phyloP scores from a whole-genome alignment of 257 asterid species.

The Forsythia viridissima region DNA sequence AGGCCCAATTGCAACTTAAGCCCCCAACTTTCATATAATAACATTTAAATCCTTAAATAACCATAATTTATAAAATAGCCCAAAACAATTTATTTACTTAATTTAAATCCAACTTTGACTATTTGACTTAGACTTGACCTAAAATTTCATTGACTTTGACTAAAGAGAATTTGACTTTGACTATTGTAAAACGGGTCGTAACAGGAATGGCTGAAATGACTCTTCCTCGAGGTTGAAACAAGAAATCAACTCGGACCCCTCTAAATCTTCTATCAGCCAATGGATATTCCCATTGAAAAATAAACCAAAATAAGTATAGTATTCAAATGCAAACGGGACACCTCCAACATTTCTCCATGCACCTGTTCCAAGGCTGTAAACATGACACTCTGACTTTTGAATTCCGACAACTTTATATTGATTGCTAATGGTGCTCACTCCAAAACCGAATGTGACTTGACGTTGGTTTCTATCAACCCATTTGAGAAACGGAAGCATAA shows the following conservation, averaged over 20 bases:
- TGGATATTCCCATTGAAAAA: conserved; percentile 19
- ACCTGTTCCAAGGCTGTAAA: conserved; percentile 27
- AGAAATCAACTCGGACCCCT: neutral
- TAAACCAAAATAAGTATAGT: neutral
- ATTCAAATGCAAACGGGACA: neutral
- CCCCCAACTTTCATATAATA: no score
- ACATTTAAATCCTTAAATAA: no score
- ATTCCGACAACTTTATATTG: neutral
- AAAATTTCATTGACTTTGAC: no score
- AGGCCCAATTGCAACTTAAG: no score
- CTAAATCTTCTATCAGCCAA: conserved; percentile 9
- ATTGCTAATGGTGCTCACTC: conserved; percentile 8
- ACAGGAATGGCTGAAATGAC: neutral
- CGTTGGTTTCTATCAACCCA: neutral
- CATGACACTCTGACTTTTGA: conserved; percentile 10
- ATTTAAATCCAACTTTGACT: no score
- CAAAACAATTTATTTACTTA: no score
- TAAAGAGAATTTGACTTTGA: no score
- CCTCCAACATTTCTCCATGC: conserved; percentile 19
- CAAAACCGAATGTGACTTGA: conserved; percentile 24
- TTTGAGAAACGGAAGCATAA: conserved; percentile 4
- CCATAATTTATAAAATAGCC: no score
- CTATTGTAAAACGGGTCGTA: no score
- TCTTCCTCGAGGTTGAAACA: neutral
- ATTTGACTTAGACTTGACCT: no score